Evolutionary conservation across 2,329 filamentous ascomycete genomes (phyloP).

Genomic region (Phialophora macrospora): DNA sequence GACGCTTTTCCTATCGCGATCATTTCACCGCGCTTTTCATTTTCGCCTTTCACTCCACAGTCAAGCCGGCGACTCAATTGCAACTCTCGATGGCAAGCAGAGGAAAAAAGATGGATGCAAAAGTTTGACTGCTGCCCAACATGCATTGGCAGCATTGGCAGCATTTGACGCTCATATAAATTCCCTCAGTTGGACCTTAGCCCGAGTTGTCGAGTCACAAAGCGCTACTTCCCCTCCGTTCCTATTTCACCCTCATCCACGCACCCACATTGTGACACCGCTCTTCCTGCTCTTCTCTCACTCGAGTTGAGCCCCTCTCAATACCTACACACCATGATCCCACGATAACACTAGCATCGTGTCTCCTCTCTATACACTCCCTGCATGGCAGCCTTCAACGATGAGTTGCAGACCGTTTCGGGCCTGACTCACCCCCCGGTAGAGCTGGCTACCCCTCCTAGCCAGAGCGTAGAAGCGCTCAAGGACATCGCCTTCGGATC

Average conservation of each 20-base stretch:
- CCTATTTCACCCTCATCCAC: conserved; percentile 8
- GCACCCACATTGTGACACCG: conserved; percentile 25
- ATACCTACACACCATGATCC: conserved; percentile 43
- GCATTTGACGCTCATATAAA: conserved; percentile 3
- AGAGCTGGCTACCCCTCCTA: conserved; percentile 16
- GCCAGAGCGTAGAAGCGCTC: conserved; percentile 67
- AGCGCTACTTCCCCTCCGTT: conserved; percentile 3
- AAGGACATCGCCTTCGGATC: conserved; percentile 92
- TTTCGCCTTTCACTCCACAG: conserved; percentile 5
- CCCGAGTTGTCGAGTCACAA: not conserved
- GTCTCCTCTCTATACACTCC: conserved; percentile 8
- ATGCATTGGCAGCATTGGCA: conserved; percentile 13
- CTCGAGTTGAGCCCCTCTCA: conserved; percentile 14
- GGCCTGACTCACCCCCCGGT: conserved; percentile 28
- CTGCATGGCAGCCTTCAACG: conserved; percentile 37
- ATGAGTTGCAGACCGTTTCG: conserved; percentile 31
- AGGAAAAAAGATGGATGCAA: conserved; percentile 15
- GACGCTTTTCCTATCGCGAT: conserved; percentile 9
- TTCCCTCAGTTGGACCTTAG: not conserved
- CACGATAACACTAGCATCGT: conserved; percentile 44
- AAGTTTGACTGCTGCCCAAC: conserved; percentile 7
- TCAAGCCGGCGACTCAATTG: not conserved
- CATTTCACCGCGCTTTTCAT: conserved; percentile 1
- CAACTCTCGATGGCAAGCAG: conserved; percentile 6
- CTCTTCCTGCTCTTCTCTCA: conserved; percentile 29